A percentile compares a stretch with the other conserved stretches of the same genome.
Conservation (phyloP, 169 alveolate genomes). For the Cryptosporidium xiaoi region DNA sequence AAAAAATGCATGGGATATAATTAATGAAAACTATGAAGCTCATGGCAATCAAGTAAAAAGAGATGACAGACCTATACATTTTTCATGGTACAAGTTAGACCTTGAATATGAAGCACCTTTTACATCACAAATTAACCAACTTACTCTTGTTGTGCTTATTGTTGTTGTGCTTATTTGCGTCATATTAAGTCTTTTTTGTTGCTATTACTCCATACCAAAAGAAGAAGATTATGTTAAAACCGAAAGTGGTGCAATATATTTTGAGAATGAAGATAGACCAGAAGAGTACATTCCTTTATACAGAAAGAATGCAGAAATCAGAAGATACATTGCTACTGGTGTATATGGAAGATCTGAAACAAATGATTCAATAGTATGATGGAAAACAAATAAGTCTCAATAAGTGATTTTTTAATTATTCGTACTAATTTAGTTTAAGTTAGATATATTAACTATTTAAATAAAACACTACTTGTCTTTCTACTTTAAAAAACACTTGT, state of each 20-base stretch:
- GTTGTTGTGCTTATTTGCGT: conserved; percentile 19
- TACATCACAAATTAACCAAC: conserved; percentile 59
- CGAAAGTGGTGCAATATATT: conserved; percentile 30
- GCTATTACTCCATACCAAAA: conserved; percentile 32
- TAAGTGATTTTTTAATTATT: too few relatives aligned
- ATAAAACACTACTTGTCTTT: too few relatives aligned
- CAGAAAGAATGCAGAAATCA: conserved; percentile 30
- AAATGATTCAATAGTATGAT: too few relatives aligned
- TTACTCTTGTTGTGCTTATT: conserved; percentile 14
- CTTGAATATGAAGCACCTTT: conserved; percentile 13
- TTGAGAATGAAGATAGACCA: conserved; percentile 56
- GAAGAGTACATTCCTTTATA: conserved; percentile 34
- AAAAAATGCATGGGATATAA: conserved; percentile 69
- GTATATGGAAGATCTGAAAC: background rate
- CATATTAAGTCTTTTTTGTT: conserved; percentile 24
- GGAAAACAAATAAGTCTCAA: too few relatives aligned
- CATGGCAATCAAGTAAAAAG: background rate
- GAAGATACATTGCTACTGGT: conserved; percentile 57
- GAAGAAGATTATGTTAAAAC: conserved; percentile 44
- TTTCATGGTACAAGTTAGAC: conserved; percentile 9
- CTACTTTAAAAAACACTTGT: background rate
- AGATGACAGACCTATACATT: background rate
- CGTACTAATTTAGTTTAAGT: too few relatives aligned
- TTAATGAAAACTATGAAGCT: conserved; percentile 32
- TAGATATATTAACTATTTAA: too few relatives aligned